Percentiles rank a stretch among this genome's conserved stretches.
phyloP scores from a whole-genome alignment of 371 early-diverging fungal species.

The Mucor irregularis region DNA sequence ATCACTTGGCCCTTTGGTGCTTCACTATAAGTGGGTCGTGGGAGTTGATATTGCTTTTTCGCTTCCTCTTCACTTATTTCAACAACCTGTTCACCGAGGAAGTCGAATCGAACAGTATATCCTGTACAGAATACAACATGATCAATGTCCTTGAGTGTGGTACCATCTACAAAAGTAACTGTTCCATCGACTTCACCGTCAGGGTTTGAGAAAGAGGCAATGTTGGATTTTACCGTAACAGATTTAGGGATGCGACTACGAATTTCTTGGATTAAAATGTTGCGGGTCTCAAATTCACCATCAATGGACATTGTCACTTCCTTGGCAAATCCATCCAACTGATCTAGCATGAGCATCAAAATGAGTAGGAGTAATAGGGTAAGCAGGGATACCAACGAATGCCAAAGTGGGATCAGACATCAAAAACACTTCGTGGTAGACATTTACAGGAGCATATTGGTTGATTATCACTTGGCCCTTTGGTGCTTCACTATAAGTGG shows the following conservation, averaged over 20 bases:
- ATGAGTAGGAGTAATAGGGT: constrained; percentile 16
- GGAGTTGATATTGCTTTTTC: neutral
- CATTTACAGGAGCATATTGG: constrained; percentile 18
- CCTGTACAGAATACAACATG: constrained; percentile 69
- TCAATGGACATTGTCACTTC: constrained; percentile 33
- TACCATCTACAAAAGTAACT: constrained; percentile 60
- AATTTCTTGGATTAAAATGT: constrained; percentile 19
- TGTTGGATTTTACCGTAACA: constrained; percentile 16
- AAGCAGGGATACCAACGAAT: constrained; percentile 31
- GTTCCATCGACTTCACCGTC: constrained; percentile 29
- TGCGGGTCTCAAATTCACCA: constrained; percentile 14
- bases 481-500: constrained; percentile 6
- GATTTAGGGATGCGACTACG: constrained; percentile 23
- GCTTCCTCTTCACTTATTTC: constrained; percentile 11
- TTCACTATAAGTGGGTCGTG: constrained; percentile 1
- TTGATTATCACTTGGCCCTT: constrained; percentile 11
- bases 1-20: constrained; percentile 16
- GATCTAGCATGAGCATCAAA: constrained; percentile 39
- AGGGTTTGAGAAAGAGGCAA: constrained; percentile 25
- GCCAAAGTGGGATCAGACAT: constrained; percentile 41
- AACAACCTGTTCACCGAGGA: constrained; percentile 40
- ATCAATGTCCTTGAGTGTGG: constrained; percentile 52
- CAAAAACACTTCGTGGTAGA: constrained; percentile 34
- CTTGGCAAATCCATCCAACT: constrained; percentile 30
- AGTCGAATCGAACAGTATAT: constrained; percentile 49